phyloP scores from a whole-genome alignment of 805 yeast species.

The Saccharomycopsis fibuligera region DNA sequence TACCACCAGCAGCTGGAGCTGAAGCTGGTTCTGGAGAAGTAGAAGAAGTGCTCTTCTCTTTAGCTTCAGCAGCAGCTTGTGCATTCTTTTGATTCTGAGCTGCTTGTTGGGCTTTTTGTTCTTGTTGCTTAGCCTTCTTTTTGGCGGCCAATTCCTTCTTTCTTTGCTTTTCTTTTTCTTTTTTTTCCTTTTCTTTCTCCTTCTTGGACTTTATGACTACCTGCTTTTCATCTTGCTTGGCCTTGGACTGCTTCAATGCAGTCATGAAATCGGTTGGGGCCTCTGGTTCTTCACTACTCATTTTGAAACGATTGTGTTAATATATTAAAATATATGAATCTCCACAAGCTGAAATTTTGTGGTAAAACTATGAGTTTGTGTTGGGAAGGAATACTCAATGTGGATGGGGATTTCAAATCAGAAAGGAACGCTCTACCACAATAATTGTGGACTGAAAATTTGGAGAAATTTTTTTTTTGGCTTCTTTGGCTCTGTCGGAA shows the following conservation, averaged over 20 bases:
- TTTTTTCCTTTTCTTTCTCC: slow-evolving; percentile 92
- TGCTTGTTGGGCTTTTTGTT: slow-evolving; percentile 48
- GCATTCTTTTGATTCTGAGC: slow-evolving; percentile 32
- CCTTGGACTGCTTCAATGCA: slow-evolving; percentile 72
- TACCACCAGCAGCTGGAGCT: slow-evolving; percentile 32
- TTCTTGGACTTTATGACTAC: slow-evolving; percentile 81
- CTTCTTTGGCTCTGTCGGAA: not conserved
- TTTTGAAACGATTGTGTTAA: no score
- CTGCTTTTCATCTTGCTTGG: slow-evolving; percentile 65
- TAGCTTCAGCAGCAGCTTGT: slow-evolving; percentile 29
- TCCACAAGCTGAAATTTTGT: no score
- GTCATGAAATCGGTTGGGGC: slow-evolving; percentile 69
- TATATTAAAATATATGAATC: no score
- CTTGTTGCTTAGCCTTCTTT: slow-evolving; percentile 69
- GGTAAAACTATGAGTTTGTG: no score
- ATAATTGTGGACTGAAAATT: not conserved
- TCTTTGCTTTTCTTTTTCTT: slow-evolving; percentile 82
- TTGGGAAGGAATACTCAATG: no score
- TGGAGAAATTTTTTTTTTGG: not conserved
- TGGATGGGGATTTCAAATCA: no score
- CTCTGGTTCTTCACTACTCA: slow-evolving; percentile 32
- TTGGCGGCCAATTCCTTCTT: slow-evolving; percentile 86
- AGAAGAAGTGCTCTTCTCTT: slow-evolving; percentile 28
- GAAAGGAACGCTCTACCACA: not conserved
- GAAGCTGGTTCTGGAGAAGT: slow-evolving; percentile 33